A percentile compares a stretch with the other conserved stretches of the same genome.
Evolutionary conservation across 352 stramenopile genomes (phyloP).

Genomic region (Phytophthora lateralis): DNA sequence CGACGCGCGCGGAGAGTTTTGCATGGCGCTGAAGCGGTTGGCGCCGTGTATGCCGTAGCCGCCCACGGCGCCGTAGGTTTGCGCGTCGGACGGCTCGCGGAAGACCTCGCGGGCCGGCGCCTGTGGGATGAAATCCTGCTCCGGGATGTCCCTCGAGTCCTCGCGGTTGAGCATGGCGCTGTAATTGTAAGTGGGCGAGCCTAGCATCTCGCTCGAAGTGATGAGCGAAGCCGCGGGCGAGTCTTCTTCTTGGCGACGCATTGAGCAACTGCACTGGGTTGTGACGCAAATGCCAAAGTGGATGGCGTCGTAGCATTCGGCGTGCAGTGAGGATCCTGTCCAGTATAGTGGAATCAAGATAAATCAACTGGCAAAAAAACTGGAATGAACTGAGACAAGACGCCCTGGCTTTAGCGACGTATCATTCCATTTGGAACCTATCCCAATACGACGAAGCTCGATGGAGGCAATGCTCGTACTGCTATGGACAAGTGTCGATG

Average conservation of each 20-base stretch:
- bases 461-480: neutral
- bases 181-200: slow-evolving; percentile 36
- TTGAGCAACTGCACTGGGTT: slow-evolving; percentile 17
- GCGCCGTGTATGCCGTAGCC: slow-evolving; percentile 6
- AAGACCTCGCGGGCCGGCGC: slow-evolving; percentile 30
- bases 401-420: neutral
- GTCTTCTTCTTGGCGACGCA: slow-evolving; percentile 17
- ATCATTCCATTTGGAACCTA: no score
- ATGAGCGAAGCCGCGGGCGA: slow-evolving; percentile 27
- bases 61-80: slow-evolving; percentile 10
- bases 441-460: no score
- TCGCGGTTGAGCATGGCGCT: slow-evolving; percentile 31
- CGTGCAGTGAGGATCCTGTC: slow-evolving; percentile 21
- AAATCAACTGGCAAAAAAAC: neutral
- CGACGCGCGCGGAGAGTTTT: slow-evolving; percentile 8
- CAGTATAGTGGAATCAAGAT: slow-evolving; percentile 26
- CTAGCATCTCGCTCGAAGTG: slow-evolving; percentile 37
- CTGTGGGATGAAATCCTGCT: slow-evolving; percentile 32
- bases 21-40: slow-evolving; percentile 18
- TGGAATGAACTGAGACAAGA: slow-evolving; percentile 6
- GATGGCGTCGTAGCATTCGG: slow-evolving; percentile 3
- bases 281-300: slow-evolving; percentile 12
- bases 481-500: neutral
- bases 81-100: slow-evolving; percentile 20
- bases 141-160: slow-evolving; percentile 29